Evolutionary conservation across 2,329 filamentous ascomycete genomes (phyloP), one percentile per base, ranked within the genome.

Genomic region (Orbilia ellipsospora): DNA sequence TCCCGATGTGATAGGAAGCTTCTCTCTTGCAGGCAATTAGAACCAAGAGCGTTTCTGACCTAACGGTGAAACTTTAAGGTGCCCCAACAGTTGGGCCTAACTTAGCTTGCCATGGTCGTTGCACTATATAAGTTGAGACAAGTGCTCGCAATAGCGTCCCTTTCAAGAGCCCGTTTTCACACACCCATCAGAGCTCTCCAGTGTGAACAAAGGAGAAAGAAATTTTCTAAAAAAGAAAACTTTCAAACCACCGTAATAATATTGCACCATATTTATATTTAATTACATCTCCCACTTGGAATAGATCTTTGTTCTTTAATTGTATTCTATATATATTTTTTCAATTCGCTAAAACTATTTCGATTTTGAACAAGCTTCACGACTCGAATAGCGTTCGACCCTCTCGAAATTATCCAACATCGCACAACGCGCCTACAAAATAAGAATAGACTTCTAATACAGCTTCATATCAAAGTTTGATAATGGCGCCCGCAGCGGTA

Each of bases 101-200:
- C 15, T 20, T 62, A 62, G 65, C 55, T 69, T 26, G 57, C 56
- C 31, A 55, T 57, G 26, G 20, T 31, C 20, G 59, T 70, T 51
- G 57, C 66, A 72, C 67, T 72, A 72, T 72, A 72, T 72, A 72
- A 72, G 60, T 72, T 72, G 67, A 72, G 67, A 72, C 67, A 72
- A 40, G 60, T 60, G 67, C 67, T 72, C 67, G 20, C 45, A 59
- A 64, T 64, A 65, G 60, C 60, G 60, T 65, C 67, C 67, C 60
- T 64, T 72, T 72, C 60, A 42, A 72, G 67, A 45, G 45, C 51
- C 59, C 45, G 40, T 72, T 60, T 55, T 59, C 55, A 26, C 31
- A 36, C 31, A 7, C 31, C 50, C 56, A 59, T 65, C 60, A 65
- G 67, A 72, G 60, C 67, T 72, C 59, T 63, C 52, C 26, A 36